Conservation (phyloP, 192 early-diverging fungal species). For the Piromyces sp. region DNA sequence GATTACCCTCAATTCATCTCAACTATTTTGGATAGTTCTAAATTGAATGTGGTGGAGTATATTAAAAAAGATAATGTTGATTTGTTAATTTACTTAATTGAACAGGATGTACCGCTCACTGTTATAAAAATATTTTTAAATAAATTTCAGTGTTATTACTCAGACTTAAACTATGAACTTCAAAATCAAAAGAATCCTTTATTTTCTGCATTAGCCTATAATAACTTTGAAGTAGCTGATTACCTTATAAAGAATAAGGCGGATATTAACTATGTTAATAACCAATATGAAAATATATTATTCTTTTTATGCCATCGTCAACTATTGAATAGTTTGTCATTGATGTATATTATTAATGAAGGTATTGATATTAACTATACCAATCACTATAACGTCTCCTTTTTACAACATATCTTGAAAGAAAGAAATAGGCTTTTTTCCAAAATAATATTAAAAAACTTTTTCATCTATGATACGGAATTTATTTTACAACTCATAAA, state of each 20-base stretch:
- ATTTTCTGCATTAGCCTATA: background rate
- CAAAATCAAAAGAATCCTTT: background rate
- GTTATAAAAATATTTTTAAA: background rate
- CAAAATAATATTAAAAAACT: background rate
- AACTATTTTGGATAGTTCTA: background rate
- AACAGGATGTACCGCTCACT: background rate
- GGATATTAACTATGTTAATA: background rate
- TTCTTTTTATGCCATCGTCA: background rate
- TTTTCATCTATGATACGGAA: background rate
- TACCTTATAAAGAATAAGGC: background rate
- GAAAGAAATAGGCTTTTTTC: background rate
- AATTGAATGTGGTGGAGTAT: background rate
- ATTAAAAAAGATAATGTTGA: background rate
- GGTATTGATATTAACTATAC: background rate
- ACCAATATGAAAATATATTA: background rate
- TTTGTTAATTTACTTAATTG: background rate
- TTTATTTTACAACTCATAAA: background rate
- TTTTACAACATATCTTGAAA: background rate
- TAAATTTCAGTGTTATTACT: background rate
- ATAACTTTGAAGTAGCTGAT: background rate
- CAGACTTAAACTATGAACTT: background rate
- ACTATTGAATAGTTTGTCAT: background rate
- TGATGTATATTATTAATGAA: background rate
- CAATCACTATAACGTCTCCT: background rate
- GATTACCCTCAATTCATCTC: background rate